Evolutionary conservation across 2,329 filamentous ascomycete species (phyloP), one percentile per base, ranked within the genome.

Genomic region (Aureobasidium namibiae): DNA sequence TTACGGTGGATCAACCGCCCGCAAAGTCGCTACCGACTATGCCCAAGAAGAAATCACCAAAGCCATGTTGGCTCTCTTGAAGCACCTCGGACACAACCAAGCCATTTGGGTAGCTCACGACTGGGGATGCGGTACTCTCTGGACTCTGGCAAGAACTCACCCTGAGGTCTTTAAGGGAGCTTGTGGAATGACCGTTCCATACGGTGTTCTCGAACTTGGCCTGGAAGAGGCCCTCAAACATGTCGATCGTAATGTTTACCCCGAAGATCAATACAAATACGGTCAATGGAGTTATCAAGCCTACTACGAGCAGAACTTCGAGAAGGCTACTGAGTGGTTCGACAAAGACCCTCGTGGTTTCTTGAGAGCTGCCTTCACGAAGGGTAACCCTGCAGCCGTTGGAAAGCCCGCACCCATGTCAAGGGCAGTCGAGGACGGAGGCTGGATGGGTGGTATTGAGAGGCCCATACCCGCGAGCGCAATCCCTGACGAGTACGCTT

Each of bases 71-170:
- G 67, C 76, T 67, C 64, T 78, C 65, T 64, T 78, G 61, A 68
- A 71, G 65, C 42, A 75, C 63, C 56, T 75, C 57, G 62, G 70
- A 18, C 65, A 76, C 21, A 60, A 67, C 0, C 69, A 70, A 8
- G 77, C 76, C 1, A 65, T 81, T n/a, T 80, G 78, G 76, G 67
- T 78, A 34, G 76, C 70, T 13, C 77, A 79, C 60, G 76, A 78
- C 62, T 78, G 76, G 76, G 72, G 72, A 31, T 68, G 66, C 18
- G 70, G 67, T 11, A 63, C 72, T 3, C 64, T 68, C 23, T 72
- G 65, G 63, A 62, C 65, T 6, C 64, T 72, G 21, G 68, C 67
- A 6, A 64, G 67, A 1, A 66, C 68, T 18, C 64, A 71, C 29
- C 72, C 72, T 0, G 67, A 73, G 24, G 61, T 67, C 6, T 71